phyloP scores from a whole-genome alignment of 2,329 filamentous ascomycete species.

The Pyrenochaeta sp. region DNA sequence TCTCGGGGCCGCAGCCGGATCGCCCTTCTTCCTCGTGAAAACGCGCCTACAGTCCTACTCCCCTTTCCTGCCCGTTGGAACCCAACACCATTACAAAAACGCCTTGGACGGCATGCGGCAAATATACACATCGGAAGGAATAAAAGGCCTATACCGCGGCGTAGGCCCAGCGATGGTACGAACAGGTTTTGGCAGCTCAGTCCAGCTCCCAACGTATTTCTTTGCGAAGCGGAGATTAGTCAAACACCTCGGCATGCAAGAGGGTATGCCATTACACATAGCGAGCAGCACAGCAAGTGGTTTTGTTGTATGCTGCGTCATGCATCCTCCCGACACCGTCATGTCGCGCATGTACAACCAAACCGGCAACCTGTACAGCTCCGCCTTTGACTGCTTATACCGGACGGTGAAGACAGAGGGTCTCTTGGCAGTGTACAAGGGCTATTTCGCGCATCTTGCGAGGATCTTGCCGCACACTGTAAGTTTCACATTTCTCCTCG shows the following conservation, averaged over 20 bases:
- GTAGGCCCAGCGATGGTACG: constrained; percentile 94
- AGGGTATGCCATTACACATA: constrained; percentile 88
- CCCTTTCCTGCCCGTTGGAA: constrained; percentile 90
- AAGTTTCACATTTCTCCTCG: constrained; percentile 30
- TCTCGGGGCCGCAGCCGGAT: constrained; percentile 89
- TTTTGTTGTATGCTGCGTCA: constrained; percentile 95
- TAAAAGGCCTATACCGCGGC: constrained; percentile 85
- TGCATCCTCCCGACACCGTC: constrained; percentile 99
- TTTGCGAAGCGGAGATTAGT: constrained; percentile 90
- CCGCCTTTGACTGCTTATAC: constrained; percentile 88
- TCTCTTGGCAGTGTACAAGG: constrained; percentile 93
- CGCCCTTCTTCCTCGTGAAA: constrained; percentile 97
- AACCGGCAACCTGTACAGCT: constrained; percentile 93
- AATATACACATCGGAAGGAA: constrained; percentile 80
- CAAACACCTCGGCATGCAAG: constrained; percentile 85
- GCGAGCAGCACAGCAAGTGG: constrained; percentile 88
- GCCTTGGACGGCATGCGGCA: constrained; percentile 82
- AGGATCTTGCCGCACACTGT: constrained; percentile 92
- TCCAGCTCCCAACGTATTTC: constrained; percentile 97
- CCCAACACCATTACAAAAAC: constrained; percentile 92
- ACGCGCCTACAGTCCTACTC: constrained; percentile 94
- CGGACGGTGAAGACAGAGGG: constrained; percentile 94
- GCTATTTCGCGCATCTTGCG: constrained; percentile 92
- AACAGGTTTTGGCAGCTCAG: constrained; percentile 93
- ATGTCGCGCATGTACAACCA: constrained; percentile 99